Evolutionary conservation across 805 yeast genomes (phyloP), one percentile per base, ranked within the genome.

Genomic region (Torulaspora franciscae): DNA sequence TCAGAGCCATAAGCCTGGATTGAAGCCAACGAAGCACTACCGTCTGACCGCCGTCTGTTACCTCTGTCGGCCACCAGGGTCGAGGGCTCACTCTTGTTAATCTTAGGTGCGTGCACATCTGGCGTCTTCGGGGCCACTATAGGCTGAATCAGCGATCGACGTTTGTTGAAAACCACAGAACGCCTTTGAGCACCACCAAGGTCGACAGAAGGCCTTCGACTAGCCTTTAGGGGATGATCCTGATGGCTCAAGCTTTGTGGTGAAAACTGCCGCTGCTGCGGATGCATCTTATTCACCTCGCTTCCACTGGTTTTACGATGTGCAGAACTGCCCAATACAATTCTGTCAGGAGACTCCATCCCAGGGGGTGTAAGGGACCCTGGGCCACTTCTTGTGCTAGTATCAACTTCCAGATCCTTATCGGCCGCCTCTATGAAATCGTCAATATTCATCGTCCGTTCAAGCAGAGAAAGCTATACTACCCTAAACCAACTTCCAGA

Each of bases 341-440:
- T 26, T 13, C 37, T 44, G n/a, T 23, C 19, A 6, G 48, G 46
- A n/a, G 51, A 44, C 1, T 23, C 22, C 6, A 43, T 13, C 19
- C 24, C 40, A 4, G 46, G 48, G 11, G 46, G 48, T 4, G 49
- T 42, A 7, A 40, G 22, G n/a, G 43, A 35, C 10, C 44, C 45
- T 34, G 39, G 50, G 1, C 61, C 57, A 23, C 48, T 54, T 37
- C 61, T 46, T 1, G 67, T 57, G 19, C 70, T 64, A 2, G 72
- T 69, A 45, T 69, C 73, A 11, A 66, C 57, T 32, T 65, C 48
- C 29, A 67, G 42, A 22, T 54, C 56, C 43, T 53, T 49, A 40
- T 69, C 73, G 11, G 65, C 59, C 33, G 62, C 60, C 42, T 62
- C 61, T 15, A 69, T 66, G 48, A 69, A 69, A 47, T 56, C 56